Percentiles rank a stretch among this genome's conserved stretches.
Evolutionary conservation across 2,329 filamentous ascomycete genomes (phyloP).

Genomic region (Coniosporium tulheliwenetii): DNA sequence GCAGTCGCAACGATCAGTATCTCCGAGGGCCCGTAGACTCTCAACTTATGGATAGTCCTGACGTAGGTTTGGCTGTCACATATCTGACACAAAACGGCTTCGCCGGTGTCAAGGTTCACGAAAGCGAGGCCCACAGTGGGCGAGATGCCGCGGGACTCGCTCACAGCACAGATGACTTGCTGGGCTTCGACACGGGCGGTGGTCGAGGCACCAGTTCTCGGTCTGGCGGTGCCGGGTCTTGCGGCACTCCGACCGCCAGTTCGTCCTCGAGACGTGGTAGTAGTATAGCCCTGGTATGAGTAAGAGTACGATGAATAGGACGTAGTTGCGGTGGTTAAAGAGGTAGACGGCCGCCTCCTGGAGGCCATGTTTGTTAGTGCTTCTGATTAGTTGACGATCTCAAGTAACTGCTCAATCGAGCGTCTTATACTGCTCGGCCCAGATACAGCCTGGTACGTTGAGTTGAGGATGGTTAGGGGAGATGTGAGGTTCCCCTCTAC

Average conservation of each 20-base stretch:
- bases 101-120: slow-evolving; percentile 70
- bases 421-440: too few species aligned
- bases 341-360: slow-evolving; percentile 11
- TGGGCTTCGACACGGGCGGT: slow-evolving; percentile 43
- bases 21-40: slow-evolving; percentile 62
- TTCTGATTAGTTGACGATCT: slow-evolving; percentile 1
- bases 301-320: slow-evolving; percentile 18
- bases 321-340: slow-evolving; percentile 14
- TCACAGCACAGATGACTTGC: slow-evolving; percentile 74
- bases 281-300: slow-evolving; percentile 17
- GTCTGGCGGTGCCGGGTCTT: slow-evolving; percentile 29
- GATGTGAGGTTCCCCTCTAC: too few species aligned
- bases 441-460: too few species aligned
- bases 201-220: slow-evolving; percentile 40
- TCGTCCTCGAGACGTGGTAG: slow-evolving; percentile 17
- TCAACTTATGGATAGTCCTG: slow-evolving; percentile 73
- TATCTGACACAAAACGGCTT: slow-evolving; percentile 77
- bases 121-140: slow-evolving; percentile 77
- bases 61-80: slow-evolving; percentile 88
- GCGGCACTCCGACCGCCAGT: slow-evolving; percentile 15
- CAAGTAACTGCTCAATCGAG: too few species aligned
- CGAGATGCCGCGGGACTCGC: slow-evolving; percentile 73
- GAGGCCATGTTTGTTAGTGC: slow-evolving; percentile 13
- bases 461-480: too few species aligned
- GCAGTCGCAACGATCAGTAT: slow-evolving; percentile 64